Evolutionary conservation across 352 stramenopile genomes (phyloP), one percentile per base, ranked within the genome.

Genomic region (Pythium phragmitis): DNA sequence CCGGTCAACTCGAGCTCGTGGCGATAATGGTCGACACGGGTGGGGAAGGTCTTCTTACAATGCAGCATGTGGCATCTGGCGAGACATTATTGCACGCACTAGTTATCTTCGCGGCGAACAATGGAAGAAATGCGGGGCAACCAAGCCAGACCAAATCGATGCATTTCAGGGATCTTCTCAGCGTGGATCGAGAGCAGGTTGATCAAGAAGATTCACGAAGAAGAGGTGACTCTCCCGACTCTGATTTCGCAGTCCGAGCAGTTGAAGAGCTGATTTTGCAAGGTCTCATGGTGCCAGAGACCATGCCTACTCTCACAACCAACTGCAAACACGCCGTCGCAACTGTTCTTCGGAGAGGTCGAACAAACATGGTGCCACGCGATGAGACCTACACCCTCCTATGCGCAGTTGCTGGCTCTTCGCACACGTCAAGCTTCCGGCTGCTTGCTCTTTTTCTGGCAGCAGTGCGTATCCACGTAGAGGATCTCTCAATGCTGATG

Each of bases 1-100:
- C 80, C 8, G 76, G 77, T 0, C 75, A 91, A 60, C 42, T 91
- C 16, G 84, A 93, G 47, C 53, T 93, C 13, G 72, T 68, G 13
- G 70, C 74, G 4, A 56, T 89, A 57, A 64, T 93, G 12, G 54
- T 93, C 19, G 82, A 91, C 47, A 13, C 53, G 2, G 42, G 46
- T 37, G 47, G 43, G 14, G 7, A 19, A 23, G 28, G 12, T 43
- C 33, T 52, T n/a, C 3, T 33, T 8, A 7, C 7, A 21, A 5
- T 57, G 34, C 30, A 51, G 8, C 43, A 59, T 14, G 12, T 23
- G 12, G 7, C 34, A 23, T 46, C 55, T 0, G 28, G 19, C 3
- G 56, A 60, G 19, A 41, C 46, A 17, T 12, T 67, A n/a, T 46
- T 71, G 12, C 54, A 68, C 19, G 36, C 54, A 8, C 33, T 68